phyloP scores from a whole-genome alignment of 768 basidiomycete species.

The Tulasnella sp. region DNA sequence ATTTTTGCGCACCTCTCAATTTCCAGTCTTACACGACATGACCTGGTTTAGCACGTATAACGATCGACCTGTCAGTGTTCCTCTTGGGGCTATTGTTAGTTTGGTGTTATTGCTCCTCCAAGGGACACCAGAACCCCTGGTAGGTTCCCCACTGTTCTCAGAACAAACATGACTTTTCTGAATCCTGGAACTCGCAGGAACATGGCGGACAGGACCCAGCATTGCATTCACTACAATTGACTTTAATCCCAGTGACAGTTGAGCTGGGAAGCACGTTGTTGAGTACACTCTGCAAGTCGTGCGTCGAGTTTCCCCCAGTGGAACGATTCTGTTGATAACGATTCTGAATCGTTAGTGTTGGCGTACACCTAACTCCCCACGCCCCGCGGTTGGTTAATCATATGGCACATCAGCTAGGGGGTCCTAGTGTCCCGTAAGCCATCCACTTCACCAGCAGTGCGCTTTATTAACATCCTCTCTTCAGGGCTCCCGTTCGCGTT shows the following conservation, averaged over 20 bases:
- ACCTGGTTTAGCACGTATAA: slow-evolving; percentile 15
- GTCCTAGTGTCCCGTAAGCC: slow-evolving; percentile 26
- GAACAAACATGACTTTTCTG: too few relatives aligned
- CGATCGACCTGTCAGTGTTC: slow-evolving; percentile 52
- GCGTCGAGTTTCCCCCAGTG: slow-evolving; percentile 17
- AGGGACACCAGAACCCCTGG: slow-evolving; percentile 28
- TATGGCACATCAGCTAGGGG: slow-evolving; percentile 52
- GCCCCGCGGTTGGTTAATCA: slow-evolving; percentile 39
- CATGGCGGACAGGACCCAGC: slow-evolving; percentile 33
- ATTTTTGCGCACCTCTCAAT: too few relatives aligned
- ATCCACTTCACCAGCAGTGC: slow-evolving; percentile 31
- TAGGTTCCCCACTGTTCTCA: slow-evolving; percentile 38
- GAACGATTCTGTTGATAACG: background rate
- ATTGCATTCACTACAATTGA: slow-evolving; percentile 42
- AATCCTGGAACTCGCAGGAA: background rate
- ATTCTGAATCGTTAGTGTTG: slow-evolving; percentile 32
- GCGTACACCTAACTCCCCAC: slow-evolving; percentile 44
- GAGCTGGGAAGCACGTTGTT: slow-evolving; percentile 41
- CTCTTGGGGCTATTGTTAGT: slow-evolving; percentile 43
- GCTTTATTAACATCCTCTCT: background rate
- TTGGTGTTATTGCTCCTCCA: slow-evolving; percentile 19
- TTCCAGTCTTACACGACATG: slow-evolving; percentile 6
- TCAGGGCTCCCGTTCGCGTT: slow-evolving; percentile 26
- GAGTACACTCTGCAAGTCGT: slow-evolving; percentile 40
- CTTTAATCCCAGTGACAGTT: slow-evolving; percentile 42